Evolutionary conservation across 768 basidiomycete genomes (phyloP).

Genomic region (Russula compacta): DNA sequence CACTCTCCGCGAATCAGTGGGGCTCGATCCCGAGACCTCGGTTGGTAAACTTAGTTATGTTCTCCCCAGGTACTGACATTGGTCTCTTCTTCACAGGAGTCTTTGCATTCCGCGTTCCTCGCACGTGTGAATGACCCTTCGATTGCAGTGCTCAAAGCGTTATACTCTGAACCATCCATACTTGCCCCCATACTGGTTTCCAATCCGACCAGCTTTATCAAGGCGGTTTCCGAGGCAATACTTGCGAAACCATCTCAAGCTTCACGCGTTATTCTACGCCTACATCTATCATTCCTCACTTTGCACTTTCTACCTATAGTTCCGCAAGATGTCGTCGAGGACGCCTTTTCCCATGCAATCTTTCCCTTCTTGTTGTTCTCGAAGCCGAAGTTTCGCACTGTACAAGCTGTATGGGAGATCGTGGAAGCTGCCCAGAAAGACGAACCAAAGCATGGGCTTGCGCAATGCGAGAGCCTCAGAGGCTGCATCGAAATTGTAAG

Average conservation of each 20-base stretch:
- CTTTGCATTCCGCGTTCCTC: conserved; percentile 54
- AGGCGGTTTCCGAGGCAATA: conserved; percentile 33
- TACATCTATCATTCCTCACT: conserved; percentile 50
- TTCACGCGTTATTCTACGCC: conserved; percentile 45
- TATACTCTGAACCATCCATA: conserved; percentile 47
- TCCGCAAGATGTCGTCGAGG: conserved; percentile 19
- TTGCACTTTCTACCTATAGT: conserved; percentile 33
- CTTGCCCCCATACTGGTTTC: conserved; percentile 39
- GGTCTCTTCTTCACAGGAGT: conserved; percentile 32
- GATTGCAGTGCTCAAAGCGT: conserved; percentile 47
- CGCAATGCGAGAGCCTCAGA: conserved; percentile 38
- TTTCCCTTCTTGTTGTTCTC: conserved; percentile 72
- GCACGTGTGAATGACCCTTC: conserved; percentile 63
- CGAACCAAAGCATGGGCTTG: conserved; percentile 14
- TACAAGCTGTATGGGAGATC: conserved; percentile 64
- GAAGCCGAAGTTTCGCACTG: conserved; percentile 58
- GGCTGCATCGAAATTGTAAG: conserved; percentile 45
- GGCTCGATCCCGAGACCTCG: conserved; percentile 32
- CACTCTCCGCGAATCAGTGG: conserved; percentile 24
- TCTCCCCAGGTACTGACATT: neutral
- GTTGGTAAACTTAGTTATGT: conserved; percentile 27
- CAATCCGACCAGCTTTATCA: conserved; percentile 38
- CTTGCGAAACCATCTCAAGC: conserved; percentile 18
- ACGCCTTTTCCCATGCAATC: conserved; percentile 43
- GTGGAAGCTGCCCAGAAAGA: conserved; percentile 33